These are phyloP conservation scores for Sphagnurus paluster DNA, from an alignment of 1,284 basidiomycete species.

Conservation along the genomic window DNA sequence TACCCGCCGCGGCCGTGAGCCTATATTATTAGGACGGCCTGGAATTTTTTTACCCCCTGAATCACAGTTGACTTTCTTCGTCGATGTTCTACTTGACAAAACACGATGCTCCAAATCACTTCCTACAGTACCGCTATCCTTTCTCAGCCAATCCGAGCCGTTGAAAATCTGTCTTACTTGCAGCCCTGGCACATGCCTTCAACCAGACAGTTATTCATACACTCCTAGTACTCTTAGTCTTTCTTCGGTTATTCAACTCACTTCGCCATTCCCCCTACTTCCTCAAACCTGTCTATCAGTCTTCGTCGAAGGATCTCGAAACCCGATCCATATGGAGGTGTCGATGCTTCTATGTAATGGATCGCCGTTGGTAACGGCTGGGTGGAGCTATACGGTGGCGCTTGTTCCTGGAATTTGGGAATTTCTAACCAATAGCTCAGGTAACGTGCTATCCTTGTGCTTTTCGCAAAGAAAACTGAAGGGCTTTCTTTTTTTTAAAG, in stretches of 20 bases:
- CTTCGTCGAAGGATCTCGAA: constrained; percentile 23
- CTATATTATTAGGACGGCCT: background rate
- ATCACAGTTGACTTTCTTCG: background rate
- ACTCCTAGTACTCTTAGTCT: constrained; percentile 16
- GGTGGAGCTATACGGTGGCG: too few relatives aligned
- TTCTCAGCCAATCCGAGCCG: background rate
- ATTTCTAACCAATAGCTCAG: too few relatives aligned
- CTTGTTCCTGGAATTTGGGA: too few relatives aligned
- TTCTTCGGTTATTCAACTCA: constrained; percentile 25
- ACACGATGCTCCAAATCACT: background rate
- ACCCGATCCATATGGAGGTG: constrained; percentile 29
- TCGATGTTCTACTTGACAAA: constrained; percentile 12
- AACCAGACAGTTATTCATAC: background rate
- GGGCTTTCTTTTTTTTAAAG: too few relatives aligned
- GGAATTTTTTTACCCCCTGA: background rate
- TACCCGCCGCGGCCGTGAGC: background rate
- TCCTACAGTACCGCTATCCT: constrained; percentile 6
- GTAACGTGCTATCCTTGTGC: too few relatives aligned
- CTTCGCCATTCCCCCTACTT: constrained; percentile 29
- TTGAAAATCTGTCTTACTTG: constrained; percentile 11
- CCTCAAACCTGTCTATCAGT: constrained; percentile 29
- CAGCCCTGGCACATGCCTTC: background rate
- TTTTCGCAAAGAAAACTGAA: too few relatives aligned
- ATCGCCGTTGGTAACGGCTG: too few relatives aligned
- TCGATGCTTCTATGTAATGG: constrained; percentile 23